Percentiles rank a stretch among this genome's conserved stretches.
phyloP scores from a whole-genome alignment of 257 asterid species.

The Ilex aquifolium region DNA sequence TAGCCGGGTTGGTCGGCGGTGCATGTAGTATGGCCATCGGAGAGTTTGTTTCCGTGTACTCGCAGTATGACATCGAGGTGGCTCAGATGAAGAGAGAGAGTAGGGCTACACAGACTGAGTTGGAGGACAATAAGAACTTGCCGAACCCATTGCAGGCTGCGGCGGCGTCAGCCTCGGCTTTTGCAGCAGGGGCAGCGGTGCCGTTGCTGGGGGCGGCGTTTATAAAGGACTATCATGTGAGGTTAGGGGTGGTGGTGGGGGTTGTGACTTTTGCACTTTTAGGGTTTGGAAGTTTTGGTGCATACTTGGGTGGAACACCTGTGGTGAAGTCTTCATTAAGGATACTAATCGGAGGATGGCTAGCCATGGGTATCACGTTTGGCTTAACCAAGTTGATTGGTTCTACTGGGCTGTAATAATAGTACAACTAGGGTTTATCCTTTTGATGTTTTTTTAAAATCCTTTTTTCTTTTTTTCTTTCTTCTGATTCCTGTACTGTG shows the following conservation, averaged over 20 bases:
- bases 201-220: constrained; percentile 67
- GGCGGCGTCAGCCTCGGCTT: constrained; percentile 57
- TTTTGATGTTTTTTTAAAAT: neutral
- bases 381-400: constrained; percentile 55
- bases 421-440: constrained; percentile 7
- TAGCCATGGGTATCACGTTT: constrained; percentile 76
- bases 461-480: neutral
- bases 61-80: constrained; percentile 60
- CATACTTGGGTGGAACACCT: constrained; percentile 46
- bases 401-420: constrained; percentile 36
- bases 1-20: constrained; percentile 63
- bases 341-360: constrained; percentile 64
- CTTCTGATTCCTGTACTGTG: too few relatives aligned
- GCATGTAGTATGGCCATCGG: constrained; percentile 88
- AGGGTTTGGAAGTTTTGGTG: constrained; percentile 54
- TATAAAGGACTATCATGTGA: constrained; percentile 29
- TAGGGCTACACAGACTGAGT: constrained; percentile 2
- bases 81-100: constrained; percentile 53
- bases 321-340: constrained; percentile 40
- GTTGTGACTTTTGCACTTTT: constrained; percentile 47
- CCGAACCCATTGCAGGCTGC: constrained; percentile 69
- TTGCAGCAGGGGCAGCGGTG: constrained; percentile 50
- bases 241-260: constrained; percentile 43
- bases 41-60: constrained; percentile 59
- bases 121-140: constrained; percentile 29